Percentiles rank a stretch among this genome's conserved stretches.
Conservation (phyloP, 108 stramenopile species). For the Fistulifera solaris region DNA sequence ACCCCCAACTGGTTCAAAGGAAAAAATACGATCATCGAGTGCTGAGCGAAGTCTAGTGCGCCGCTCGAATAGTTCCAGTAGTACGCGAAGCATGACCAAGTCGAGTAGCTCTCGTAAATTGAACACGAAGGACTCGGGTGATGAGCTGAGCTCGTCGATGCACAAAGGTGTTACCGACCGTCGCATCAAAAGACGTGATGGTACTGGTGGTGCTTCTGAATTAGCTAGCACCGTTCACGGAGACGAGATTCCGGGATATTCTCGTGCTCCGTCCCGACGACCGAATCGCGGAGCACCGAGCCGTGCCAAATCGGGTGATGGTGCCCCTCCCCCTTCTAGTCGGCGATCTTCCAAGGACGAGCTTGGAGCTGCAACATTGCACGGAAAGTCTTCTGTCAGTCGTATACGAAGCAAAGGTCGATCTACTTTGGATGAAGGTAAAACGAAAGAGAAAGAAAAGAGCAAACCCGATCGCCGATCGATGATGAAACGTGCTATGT, state of each 20-base stretch:
- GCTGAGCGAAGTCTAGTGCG: neutral
- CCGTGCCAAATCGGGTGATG: neutral
- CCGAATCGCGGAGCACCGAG: too few species aligned
- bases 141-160: neutral
- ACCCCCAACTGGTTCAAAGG: neutral
- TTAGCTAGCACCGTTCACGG: constrained; percentile 1
- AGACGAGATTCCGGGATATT: neutral
- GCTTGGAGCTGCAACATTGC: neutral
- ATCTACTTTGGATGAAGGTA: neutral
- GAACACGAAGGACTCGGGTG: neutral
- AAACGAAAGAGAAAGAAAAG: neutral
- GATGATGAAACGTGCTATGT: constrained; percentile 17
- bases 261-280: neutral
- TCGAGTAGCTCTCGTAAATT: neutral
- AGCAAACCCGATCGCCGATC: constrained; percentile 11
- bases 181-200: neutral
- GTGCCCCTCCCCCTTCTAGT: neutral
- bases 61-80: neutral
- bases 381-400: neutral
- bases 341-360: neutral
- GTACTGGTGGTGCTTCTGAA: neutral
- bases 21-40: neutral
- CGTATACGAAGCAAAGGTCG: neutral
- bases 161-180: constrained; percentile 1
- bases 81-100: neutral